Conservation (phyloP, 2,329 filamentous ascomycete species). For the Verticillium nubilum region DNA sequence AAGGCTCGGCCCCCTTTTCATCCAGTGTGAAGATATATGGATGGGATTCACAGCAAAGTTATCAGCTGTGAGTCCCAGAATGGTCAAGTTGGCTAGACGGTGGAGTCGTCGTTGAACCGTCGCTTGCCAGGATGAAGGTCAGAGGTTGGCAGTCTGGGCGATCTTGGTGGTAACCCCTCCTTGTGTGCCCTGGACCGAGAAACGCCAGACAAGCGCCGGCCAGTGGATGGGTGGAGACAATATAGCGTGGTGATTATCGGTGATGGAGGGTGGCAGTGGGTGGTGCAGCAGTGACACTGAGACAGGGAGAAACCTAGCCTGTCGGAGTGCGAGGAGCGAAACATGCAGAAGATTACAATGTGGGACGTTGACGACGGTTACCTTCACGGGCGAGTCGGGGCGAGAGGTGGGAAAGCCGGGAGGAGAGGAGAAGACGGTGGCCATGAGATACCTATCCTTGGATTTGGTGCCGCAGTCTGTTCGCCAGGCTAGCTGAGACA, state of each 20-base stretch:
- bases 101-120: neutral
- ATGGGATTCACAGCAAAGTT: neutral
- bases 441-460: neutral
- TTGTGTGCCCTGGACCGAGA: conserved; percentile 1
- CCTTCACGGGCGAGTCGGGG: neutral
- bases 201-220: conserved; percentile 11
- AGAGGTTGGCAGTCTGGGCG: neutral
- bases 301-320: conserved; percentile 27
- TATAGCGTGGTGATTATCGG: conserved; percentile 20
- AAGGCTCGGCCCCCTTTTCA: neutral
- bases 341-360: conserved; percentile 28
- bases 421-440: neutral
- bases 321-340: conserved; percentile 27
- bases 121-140: neutral
- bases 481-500: neutral
- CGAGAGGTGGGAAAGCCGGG: neutral
- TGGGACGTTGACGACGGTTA: conserved; percentile 8
- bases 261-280: conserved; percentile 8
- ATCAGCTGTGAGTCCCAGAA: neutral
- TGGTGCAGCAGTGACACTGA: conserved; percentile 14
- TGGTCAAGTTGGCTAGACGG: neutral
- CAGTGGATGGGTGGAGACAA: conserved; percentile 8
- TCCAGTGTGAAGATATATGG: neutral
- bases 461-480: neutral
- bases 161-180: neutral